Conservation (phyloP, 2,329 filamentous ascomycete genomes). For the Diaporthe velutina region DNA sequence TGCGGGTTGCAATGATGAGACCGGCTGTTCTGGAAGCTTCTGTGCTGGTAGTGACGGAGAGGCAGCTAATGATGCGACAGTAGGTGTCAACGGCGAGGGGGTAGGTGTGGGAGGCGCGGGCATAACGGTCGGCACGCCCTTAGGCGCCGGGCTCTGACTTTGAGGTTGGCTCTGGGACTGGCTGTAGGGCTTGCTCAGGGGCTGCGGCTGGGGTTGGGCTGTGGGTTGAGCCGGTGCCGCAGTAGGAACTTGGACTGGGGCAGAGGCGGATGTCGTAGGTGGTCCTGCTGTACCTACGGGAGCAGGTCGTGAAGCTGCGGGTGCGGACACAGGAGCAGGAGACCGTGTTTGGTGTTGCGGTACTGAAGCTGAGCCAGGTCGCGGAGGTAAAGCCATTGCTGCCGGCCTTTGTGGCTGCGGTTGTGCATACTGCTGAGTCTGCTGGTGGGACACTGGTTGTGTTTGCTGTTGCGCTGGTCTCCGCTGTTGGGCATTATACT, state of each 20-base stretch:
- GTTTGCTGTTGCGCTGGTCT: slow-evolving; percentile 34
- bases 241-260: slow-evolving; percentile 3
- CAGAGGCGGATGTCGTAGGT: slow-evolving; percentile 14
- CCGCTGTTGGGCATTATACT: slow-evolving; percentile 32
- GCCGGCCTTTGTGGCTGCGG: slow-evolving; percentile 33
- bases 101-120: slow-evolving; percentile 26
- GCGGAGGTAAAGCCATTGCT: slow-evolving; percentile 18
- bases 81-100: background rate
- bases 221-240: background rate
- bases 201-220: background rate
- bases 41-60: slow-evolving; percentile 31
- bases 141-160: slow-evolving; percentile 7
- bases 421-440: slow-evolving; percentile 25
- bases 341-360: slow-evolving; percentile 31
- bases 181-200: background rate
- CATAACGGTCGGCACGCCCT: slow-evolving; percentile 17
- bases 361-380: slow-evolving; percentile 5
- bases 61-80: slow-evolving; percentile 31
- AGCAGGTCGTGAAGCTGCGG: slow-evolving; percentile 25
- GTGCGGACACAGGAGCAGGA: slow-evolving; percentile 18
- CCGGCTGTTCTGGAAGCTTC: slow-evolving; percentile 28
- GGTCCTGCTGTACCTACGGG: background rate
- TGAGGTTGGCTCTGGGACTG: background rate
- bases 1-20: slow-evolving; percentile 23
- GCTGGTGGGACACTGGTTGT: background rate